Evolutionary conservation across 306 rosid species (phyloP).

Genomic region (Trifolium pratense): DNA sequence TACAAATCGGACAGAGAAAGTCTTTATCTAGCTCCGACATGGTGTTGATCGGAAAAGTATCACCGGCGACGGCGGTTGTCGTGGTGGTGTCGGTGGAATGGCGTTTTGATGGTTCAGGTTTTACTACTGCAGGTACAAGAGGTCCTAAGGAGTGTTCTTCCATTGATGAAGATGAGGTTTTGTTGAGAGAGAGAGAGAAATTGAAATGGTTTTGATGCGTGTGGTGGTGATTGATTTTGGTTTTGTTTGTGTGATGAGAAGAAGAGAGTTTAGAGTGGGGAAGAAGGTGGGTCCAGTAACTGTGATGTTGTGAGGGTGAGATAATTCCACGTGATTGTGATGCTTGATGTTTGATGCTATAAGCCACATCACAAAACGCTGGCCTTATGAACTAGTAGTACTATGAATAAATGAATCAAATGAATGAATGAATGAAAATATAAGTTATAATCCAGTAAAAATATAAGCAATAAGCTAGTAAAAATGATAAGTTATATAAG

Average conservation of each 20-base stretch:
- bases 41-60: constrained; percentile 11
- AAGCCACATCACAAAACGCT: constrained; percentile 48
- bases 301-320: constrained; percentile 47
- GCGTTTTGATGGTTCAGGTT: constrained; percentile 36
- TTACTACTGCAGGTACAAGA: constrained; percentile 60
- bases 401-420: no score
- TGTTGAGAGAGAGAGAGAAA: not conserved
- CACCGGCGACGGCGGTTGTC: constrained; percentile 46
- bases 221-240: constrained; percentile 5
- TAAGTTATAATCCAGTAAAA: no score
- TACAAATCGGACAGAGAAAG: constrained; percentile 92
- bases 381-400: not conserved
- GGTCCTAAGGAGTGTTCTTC: constrained; percentile 60
- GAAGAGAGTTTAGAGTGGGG: constrained; percentile 27
- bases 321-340: constrained; percentile 48
- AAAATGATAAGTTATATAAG: no score
- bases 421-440: no score
- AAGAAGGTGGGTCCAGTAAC: constrained; percentile 32
- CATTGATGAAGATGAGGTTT: constrained; percentile 34
- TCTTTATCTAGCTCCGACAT: constrained; percentile 73
- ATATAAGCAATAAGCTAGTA: no score
- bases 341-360: not conserved
- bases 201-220: not conserved
- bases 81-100: constrained; percentile 31
- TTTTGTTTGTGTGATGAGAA: not conserved